Evolutionary conservation across 768 basidiomycete species (phyloP).

Genomic region (Coprinopsis marcescibilis): DNA sequence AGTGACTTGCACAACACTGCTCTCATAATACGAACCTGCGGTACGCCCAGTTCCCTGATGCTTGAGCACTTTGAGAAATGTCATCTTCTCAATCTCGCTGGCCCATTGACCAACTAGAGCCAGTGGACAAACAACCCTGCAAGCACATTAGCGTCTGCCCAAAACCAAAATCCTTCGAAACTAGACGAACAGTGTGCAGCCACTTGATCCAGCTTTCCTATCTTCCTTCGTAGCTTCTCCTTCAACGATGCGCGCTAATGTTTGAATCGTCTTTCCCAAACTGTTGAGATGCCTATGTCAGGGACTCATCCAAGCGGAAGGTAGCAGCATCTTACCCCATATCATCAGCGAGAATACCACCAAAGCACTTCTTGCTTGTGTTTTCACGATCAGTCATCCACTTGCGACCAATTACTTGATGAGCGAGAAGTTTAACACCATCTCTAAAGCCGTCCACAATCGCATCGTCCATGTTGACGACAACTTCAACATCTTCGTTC

Average conservation of each 20-base stretch:
- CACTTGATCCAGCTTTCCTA: conserved; percentile 64
- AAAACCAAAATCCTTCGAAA: neutral
- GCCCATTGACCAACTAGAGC: conserved; percentile 91
- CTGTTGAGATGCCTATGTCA: conserved; percentile 27
- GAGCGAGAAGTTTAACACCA: conserved; percentile 68
- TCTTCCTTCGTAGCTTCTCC: conserved; percentile 68
- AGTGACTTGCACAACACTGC: too few relatives aligned
- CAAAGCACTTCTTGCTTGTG: conserved; percentile 57
- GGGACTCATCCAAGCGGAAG: neutral
- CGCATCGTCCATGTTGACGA: conserved; percentile 61
- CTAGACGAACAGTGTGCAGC: conserved; percentile 57
- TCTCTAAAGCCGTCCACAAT: conserved; percentile 74
- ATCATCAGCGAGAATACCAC: conserved; percentile 90
- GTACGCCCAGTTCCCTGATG: conserved; percentile 81
- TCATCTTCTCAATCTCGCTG: conserved; percentile 72
- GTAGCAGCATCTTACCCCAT: conserved; percentile 57
- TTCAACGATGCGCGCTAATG: conserved; percentile 80
- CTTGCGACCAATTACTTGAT: conserved; percentile 77
- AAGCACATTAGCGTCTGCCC: neutral
- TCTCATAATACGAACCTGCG: conserved; percentile 45
- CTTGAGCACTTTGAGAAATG: conserved; percentile 61
- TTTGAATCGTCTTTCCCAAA: conserved; percentile 89
- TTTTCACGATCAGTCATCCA: conserved; percentile 89
- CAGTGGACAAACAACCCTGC: conserved; percentile 82
- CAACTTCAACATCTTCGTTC: conserved; percentile 49